Conservation (phyloP, 108 stramenopile species). For the Bacterosira constricta region DNA sequence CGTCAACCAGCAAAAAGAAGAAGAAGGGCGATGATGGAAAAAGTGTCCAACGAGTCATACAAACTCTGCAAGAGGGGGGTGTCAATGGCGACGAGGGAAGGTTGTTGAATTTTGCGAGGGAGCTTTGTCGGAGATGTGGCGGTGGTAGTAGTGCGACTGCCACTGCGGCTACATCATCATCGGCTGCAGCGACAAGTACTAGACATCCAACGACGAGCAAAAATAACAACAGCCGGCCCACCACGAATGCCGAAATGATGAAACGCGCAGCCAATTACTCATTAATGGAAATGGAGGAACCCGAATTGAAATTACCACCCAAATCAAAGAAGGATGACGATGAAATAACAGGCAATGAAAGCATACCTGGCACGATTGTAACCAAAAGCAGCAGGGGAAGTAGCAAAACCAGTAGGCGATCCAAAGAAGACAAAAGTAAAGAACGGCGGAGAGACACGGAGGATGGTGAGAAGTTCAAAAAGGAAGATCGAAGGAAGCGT, state of each 20-base stretch:
- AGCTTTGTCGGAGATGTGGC: slow-evolving; percentile 44
- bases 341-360: slow-evolving; percentile 1
- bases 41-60: slow-evolving; percentile 30
- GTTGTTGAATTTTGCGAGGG: slow-evolving; percentile 47
- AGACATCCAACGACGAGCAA: not conserved
- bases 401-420: slow-evolving; percentile 7
- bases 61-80: slow-evolving; percentile 62
- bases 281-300: slow-evolving; percentile 45
- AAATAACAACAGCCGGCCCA: not conserved
- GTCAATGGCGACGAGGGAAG: slow-evolving; percentile 27
- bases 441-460: slow-evolving; percentile 3
- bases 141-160: not conserved
- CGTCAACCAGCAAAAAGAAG: slow-evolving; percentile 13
- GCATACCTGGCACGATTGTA: slow-evolving; percentile 25
- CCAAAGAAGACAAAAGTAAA: slow-evolving; percentile 8
- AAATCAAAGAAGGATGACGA: not conserved
- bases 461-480: not conserved
- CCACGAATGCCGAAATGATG: slow-evolving; percentile 44
- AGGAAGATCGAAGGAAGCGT: slow-evolving; percentile 3
- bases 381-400: slow-evolving; percentile 29
- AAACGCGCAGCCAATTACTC: slow-evolving; percentile 39
- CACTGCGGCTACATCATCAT: not conserved
- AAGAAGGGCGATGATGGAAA: not conserved
- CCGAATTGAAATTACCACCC: not conserved
- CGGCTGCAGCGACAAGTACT: not conserved